phyloP scores from a whole-genome alignment of 306 rosid genomes.

The Cucumis cinereus region DNA sequence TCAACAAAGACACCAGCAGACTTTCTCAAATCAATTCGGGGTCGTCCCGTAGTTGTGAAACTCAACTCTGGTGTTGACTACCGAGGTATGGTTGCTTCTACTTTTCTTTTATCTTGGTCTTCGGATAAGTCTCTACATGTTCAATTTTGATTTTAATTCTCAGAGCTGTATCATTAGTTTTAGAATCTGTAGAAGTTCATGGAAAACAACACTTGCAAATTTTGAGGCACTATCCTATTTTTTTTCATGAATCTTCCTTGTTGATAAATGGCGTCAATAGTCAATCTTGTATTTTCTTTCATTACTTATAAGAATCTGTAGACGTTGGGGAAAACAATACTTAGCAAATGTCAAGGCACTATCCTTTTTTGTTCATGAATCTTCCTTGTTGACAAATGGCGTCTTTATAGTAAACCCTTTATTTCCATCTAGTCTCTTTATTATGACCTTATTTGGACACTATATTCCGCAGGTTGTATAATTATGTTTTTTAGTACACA shows the following conservation, averaged over 20 bases:
- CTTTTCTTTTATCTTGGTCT: background rate
- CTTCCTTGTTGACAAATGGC: background rate
- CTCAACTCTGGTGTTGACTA: slow-evolving; percentile 91
- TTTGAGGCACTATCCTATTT: background rate
- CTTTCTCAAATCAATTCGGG: slow-evolving; percentile 87
- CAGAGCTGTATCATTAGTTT: background rate
- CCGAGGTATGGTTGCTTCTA: slow-evolving; percentile 37
- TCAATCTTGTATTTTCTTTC: background rate
- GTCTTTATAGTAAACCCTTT: background rate
- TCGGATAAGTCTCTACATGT: background rate
- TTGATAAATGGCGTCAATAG: background rate
- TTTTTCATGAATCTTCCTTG: background rate
- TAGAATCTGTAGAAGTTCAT: background rate
- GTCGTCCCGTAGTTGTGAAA: slow-evolving; percentile 88
- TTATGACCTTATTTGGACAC: background rate
- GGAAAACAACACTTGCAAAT: too few species aligned
- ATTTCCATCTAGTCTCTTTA: background rate
- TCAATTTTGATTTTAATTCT: background rate
- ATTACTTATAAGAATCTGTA: too few species aligned
- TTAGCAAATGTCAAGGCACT: background rate
- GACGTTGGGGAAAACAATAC: too few species aligned
- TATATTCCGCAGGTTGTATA: background rate
- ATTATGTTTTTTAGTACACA: background rate
- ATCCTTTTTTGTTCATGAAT: background rate
- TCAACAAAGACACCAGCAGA: slow-evolving; percentile 83